Evolutionary conservation across 768 basidiomycete genomes (phyloP), one percentile per base, ranked within the genome.

Genomic region (Mycena rebaudengoi): DNA sequence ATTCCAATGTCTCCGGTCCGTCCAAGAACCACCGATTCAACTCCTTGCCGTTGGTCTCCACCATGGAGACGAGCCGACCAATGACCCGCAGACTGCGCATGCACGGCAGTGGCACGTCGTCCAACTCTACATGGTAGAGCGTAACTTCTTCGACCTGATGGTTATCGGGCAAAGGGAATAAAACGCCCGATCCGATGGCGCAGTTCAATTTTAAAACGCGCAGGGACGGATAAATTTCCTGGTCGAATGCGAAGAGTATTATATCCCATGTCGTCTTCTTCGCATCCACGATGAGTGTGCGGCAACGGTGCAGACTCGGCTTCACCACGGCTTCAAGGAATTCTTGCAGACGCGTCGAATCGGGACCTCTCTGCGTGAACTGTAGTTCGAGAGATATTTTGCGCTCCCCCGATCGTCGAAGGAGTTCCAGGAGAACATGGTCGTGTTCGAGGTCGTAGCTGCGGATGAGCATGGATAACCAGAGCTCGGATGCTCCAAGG

Each of bases 291-390:
- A 21, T 49, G 30, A 65, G 21, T 5, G 43, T 35, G 12, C 16
- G 25, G 21, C 64, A 65, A n/a, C 64, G 64, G 18, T 7, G 3
- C 12, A 65, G 11, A 45, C 44, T 44, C 11, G 64, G 59, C 33
- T 26, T 39, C 12, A 65, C 52, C 5, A 60, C 32, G 26, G 25
- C 32, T 35, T 43, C 33, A 25, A 65, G 53, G 23, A 61, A 56
- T 13, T 30, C 25, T 26, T 58, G 25, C 5, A 7, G 21, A 3
- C 7, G 18, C 25, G 49, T 43, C 49, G 54, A 25, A 23, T 8
- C 13, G 7, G 52, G 39, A 20, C 33, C 20, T 25, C 10, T 26
- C 13, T 49, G 32, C 3, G 28, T 29, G 55, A 58, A 46, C 13
- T 43, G 32, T 40, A 64, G 26, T 10, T 44, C 18, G 7, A 64